Base-by-base conservation (phyloP, 768 basidiomycete genomes). In the Leucosporidium creatinivorum region DNA sequence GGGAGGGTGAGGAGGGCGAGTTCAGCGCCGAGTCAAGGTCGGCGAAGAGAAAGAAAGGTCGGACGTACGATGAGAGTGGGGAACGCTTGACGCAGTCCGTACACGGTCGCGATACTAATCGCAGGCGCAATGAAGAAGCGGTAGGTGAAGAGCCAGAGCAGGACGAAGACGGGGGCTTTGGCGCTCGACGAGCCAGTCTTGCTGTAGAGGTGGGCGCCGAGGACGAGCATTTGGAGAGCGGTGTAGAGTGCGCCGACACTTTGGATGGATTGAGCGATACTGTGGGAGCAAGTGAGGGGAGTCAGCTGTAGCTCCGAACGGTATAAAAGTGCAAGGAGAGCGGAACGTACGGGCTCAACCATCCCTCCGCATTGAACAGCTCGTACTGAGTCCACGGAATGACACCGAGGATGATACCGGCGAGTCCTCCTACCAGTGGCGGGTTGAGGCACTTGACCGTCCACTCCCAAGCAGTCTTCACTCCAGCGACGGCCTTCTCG, bases 181-280 rank as follows among this genome's bases (percentile, higher is more conserved):
- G 68, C 70, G n/a, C 9, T 9, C 26, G 30, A 12, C 4, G 69
- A 70, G 17, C 73, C 72, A 49, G 64, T 62, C 61, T 77, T 77
- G 7, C 73, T 73, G 51, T 72, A 69, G 23, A 79, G 70, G 36
- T 75, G 76, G 10, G 75, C 76, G 28, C 77, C 77, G 10, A 77
- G 73, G 23, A 77, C 76, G 19, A 74, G 76, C 73, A 74, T 77
- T 64, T 77, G 77, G 7, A 79, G 66, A 0, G 69, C 75, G 9
- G 77, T 74, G 60, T 77, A 79, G 23, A 79, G 72, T 25, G 63
- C 63, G 17, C 78, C 78, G 15, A 79, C 57, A 23, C 58, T 68
- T 47, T 58, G 58, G 25, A 72, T 31, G 4, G 50, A 52, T 39
- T 70, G 54, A 3, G 74, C 75, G 56, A 72, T 21, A 7, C 54